Evolutionary conservation across 306 rosid genomes (phyloP).

Genomic region (Vigna angularis): DNA sequence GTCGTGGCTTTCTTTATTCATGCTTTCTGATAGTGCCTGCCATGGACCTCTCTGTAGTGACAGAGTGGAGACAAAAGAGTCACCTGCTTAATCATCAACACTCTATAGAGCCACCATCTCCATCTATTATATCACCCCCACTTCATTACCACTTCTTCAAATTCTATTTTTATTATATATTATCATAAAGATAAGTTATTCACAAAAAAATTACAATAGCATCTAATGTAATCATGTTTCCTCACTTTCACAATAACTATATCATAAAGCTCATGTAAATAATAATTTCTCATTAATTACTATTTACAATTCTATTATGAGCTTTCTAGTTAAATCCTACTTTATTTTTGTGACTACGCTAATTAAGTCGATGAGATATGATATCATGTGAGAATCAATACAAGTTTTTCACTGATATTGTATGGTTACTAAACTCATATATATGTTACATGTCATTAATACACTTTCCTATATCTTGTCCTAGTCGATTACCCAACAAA

Average conservation of each 20-base stretch:
- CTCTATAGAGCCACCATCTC: conserved; percentile 38
- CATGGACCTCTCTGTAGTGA: conserved; percentile 57
- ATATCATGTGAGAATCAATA: too few species aligned
- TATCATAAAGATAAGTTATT: too few species aligned
- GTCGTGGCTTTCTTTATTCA: conserved; percentile 50
- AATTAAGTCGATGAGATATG: too few species aligned
- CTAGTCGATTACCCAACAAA: conserved; percentile 32
- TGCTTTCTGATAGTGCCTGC: conserved; percentile 62
- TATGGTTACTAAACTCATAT: not conserved
- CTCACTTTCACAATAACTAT: too few species aligned
- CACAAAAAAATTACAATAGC: too few species aligned
- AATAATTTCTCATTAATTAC: too few species aligned
- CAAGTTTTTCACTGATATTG: not conserved
- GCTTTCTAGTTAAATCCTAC: too few species aligned
- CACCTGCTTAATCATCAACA: conserved; percentile 63
- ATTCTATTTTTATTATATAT: not conserved
- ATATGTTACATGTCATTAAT: not conserved
- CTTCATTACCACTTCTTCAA: conserved; percentile 8
- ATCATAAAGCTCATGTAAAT: too few species aligned
- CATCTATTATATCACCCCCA: conserved; percentile 25
- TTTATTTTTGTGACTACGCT: too few species aligned
- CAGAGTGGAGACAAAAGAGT: conserved; percentile 76
- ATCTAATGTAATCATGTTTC: too few species aligned
- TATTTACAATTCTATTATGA: too few species aligned
- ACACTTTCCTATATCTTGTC: conserved; percentile 31